Conservation (phyloP, 768 basidiomycete genomes). For the Lactarius pseudohatsudake region DNA sequence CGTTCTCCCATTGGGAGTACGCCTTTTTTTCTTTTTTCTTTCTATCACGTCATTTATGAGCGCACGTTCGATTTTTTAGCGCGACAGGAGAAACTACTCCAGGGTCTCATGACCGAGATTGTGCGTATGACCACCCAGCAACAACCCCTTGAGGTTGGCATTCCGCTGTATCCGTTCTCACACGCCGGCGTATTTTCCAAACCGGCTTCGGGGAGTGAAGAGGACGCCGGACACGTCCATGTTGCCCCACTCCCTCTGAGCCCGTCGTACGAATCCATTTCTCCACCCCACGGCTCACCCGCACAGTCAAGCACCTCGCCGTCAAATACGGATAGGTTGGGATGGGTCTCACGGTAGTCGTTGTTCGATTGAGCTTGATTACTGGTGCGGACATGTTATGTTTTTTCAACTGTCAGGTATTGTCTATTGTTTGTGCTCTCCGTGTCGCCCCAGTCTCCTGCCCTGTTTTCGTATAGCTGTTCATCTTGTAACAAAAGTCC, state of each 20-base stretch:
- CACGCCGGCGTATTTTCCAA: constrained; percentile 60
- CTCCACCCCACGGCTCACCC: constrained; percentile 25
- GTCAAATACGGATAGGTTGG: constrained; percentile 27
- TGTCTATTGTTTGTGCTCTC: neutral
- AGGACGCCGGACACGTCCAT: constrained; percentile 32
- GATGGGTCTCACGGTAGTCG: constrained; percentile 20
- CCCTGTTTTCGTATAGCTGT: constrained; percentile 6
- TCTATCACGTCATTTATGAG: neutral
- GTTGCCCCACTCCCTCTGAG: constrained; percentile 43
- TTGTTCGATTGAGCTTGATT: neutral
- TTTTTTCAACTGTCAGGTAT: neutral
- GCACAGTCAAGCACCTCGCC: constrained; percentile 17
- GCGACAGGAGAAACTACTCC: constrained; percentile 79
- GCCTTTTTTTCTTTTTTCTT: constrained; percentile 33
- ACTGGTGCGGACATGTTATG: no score
- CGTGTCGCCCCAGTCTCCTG: neutral
- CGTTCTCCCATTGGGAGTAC: constrained; percentile 82
- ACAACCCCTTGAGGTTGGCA: constrained; percentile 74
- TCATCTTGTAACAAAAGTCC: neutral
- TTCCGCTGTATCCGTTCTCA: constrained; percentile 83
- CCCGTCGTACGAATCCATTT: constrained; percentile 36
- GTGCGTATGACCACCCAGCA: constrained; percentile 80
- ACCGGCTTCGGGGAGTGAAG: constrained; percentile 38
- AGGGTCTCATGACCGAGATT: constrained; percentile 83
- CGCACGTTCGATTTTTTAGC: constrained; percentile 41